phyloP scores from a whole-genome alignment of 768 basidiomycete species.

The Pulveroboletus sp. region DNA sequence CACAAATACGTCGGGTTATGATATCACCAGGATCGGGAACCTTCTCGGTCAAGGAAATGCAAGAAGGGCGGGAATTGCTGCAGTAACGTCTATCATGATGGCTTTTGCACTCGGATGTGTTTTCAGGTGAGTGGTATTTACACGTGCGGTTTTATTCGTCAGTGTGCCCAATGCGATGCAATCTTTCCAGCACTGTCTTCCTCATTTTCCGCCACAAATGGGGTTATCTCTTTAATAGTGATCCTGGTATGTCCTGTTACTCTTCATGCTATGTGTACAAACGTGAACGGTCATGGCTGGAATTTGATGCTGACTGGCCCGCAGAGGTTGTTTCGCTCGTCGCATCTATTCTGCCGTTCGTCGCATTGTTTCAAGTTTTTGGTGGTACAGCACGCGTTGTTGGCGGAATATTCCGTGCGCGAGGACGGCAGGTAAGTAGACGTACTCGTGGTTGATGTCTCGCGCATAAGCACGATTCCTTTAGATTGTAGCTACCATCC shows the following conservation, averaged over 20 bases:
- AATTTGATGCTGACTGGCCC: not conserved
- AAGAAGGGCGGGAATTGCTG: constrained; percentile 64
- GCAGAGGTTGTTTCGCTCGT: constrained; percentile 45
- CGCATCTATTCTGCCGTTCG: constrained; percentile 66
- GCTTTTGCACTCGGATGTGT: constrained; percentile 60
- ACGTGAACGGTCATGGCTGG: not conserved
- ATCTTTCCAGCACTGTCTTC: constrained; percentile 43
- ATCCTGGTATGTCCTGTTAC: constrained; percentile 41
- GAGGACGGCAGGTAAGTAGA: constrained; percentile 62
- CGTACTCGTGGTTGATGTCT: not conserved
- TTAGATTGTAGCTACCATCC: constrained; percentile 66
- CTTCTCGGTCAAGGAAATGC: constrained; percentile 78
- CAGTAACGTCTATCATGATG: constrained; percentile 60
- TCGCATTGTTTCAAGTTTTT: constrained; percentile 80
- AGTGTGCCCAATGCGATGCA: too few relatives aligned
- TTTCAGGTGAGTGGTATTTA: constrained; percentile 45
- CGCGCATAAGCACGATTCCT: not conserved
- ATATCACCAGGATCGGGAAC: constrained; percentile 67
- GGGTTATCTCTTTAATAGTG: constrained; percentile 71
- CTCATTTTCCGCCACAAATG: constrained; percentile 59
- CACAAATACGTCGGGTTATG: not conserved
- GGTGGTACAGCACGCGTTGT: constrained; percentile 70
- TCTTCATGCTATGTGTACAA: not conserved
- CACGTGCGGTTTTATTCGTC: not conserved
- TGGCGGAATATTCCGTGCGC: constrained; percentile 75